Evolutionary conservation across 2,329 filamentous ascomycete genomes (phyloP).

Genomic region (Akanthomyces lecanii): DNA sequence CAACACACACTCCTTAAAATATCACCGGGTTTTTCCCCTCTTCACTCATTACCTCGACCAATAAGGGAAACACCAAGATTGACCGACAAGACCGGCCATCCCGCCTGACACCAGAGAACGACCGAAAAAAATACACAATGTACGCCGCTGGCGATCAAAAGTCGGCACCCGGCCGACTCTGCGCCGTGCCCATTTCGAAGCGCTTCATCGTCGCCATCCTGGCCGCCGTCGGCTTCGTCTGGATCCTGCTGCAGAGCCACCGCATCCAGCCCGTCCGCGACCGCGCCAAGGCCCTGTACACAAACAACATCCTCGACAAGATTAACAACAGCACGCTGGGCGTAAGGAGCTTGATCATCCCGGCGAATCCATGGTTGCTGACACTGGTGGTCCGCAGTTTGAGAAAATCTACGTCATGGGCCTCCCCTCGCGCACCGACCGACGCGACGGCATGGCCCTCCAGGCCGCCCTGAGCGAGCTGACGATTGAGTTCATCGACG

Average conservation of each 20-base stretch:
- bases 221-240: conserved; percentile 10
- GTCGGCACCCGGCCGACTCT: neutral
- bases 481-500: conserved; percentile 42
- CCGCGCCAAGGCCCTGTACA: conserved; percentile 1
- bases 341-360: neutral
- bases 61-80: too few species aligned
- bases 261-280: conserved; percentile 9
- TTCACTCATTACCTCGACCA: too few species aligned
- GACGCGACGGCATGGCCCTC: conserved; percentile 44
- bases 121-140: neutral
- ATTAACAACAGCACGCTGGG: conserved; percentile 17
- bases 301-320: conserved; percentile 6
- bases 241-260: conserved; percentile 13
- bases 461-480: conserved; percentile 43
- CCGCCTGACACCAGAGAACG: neutral
- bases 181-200: conserved; percentile 8
- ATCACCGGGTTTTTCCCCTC: too few species aligned
- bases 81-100: too few species aligned
- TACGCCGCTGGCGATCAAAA: neutral
- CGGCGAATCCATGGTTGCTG: neutral
- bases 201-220: conserved; percentile 7
- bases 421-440: conserved; percentile 45
- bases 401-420: conserved; percentile 41
- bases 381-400: conserved; percentile 16
- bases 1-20: too few species aligned